Evolutionary conservation across 106 monocot species (phyloP), one percentile per base, ranked within the genome.

Genomic region (Posidonia australis): DNA sequence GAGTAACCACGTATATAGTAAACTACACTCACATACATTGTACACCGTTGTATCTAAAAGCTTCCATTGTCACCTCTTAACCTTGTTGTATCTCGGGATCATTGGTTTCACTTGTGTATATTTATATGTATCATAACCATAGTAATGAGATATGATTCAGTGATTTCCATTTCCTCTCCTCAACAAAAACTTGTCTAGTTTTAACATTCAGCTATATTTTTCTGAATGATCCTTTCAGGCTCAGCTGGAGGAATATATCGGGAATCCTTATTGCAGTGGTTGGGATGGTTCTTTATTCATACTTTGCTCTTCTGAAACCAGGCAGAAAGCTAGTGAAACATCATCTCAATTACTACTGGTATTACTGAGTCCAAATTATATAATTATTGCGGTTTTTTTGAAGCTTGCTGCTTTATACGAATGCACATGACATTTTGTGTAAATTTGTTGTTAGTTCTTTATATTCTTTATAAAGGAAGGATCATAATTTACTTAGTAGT

Each of bases 181-280:
- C n/a, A n/a, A n/a, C n/a, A n/a, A 92, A 92, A 78, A 88, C 92
- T 19, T 92, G 92, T 78, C 75, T 92, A 25, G 88, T 92, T 55
- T 77, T 92, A 67, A 76, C 84, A 28, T 92, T 92, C 70, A 88
- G 92, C 9, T 92, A 92, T 76, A 75, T 83, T 66, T 62, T 92
- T 44, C 87, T 88, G 65, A 82, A 83, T 47, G 88, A 92, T 80
- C 92, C 87, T 51, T 88, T 92, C n/a, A n/a, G n/a, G n/a, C n/a
- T n/a, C 70, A 82, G 84, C 78, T 92, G 84, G 88, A 77, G 92
- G 48, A 92, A 92, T 54, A 83, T 88, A 47, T 72, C 80, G 44
- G 92, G 92, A 17, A 85, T 88, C 64, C 57, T 78, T 22, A 49
- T 92, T 58, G 92, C 92, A 54, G 62, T 92, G 45, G 73, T 87